Conservation (phyloP, 257 asterid species). For the Verbena officinalis region DNA sequence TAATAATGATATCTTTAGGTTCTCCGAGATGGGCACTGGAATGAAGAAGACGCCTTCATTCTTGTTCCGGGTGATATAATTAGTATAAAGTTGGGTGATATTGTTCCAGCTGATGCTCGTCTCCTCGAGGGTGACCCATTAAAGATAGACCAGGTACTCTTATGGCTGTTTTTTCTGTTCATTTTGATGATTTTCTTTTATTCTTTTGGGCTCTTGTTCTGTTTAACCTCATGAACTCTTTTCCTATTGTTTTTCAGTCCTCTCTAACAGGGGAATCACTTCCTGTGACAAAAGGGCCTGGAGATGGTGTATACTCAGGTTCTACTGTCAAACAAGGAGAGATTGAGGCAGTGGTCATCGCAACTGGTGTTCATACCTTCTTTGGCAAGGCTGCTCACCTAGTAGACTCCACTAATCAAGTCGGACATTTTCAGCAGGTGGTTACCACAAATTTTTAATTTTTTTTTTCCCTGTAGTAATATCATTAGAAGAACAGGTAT, state of each 20-base stretch:
- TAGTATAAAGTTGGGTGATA: slow-evolving; percentile 79
- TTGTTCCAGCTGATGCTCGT: slow-evolving; percentile 88
- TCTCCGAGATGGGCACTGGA: slow-evolving; percentile 75
- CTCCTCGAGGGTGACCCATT: slow-evolving; percentile 84
- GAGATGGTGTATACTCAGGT: slow-evolving; percentile 77
- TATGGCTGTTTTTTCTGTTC: not conserved
- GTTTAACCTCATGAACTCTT: slow-evolving; percentile 10
- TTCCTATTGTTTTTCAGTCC: slow-evolving; percentile 47
- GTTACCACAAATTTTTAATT: not conserved
- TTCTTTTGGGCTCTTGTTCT: not conserved
- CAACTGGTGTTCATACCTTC: slow-evolving; percentile 85
- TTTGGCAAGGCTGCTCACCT: slow-evolving; percentile 93
- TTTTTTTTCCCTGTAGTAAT: not conserved
- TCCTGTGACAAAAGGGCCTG: slow-evolving; percentile 64
- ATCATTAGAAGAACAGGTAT: not conserved
- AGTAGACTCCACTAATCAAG: slow-evolving; percentile 80
- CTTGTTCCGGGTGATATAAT: slow-evolving; percentile 86
- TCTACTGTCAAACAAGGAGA: slow-evolving; percentile 91
- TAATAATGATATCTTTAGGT: slow-evolving; percentile 41
- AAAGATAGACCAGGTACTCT: slow-evolving; percentile 77
- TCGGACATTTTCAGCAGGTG: slow-evolving; percentile 90
- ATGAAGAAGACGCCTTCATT: slow-evolving; percentile 71
- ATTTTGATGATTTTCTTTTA: slow-evolving; percentile 14
- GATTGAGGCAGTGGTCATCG: slow-evolving; percentile 80
- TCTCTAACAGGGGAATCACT: slow-evolving; percentile 87